Evolutionary conservation across 31 red algal genomes (phyloP), one percentile per base, ranked within the genome.

Genomic region (Asparagopsis taxiformis): DNA sequence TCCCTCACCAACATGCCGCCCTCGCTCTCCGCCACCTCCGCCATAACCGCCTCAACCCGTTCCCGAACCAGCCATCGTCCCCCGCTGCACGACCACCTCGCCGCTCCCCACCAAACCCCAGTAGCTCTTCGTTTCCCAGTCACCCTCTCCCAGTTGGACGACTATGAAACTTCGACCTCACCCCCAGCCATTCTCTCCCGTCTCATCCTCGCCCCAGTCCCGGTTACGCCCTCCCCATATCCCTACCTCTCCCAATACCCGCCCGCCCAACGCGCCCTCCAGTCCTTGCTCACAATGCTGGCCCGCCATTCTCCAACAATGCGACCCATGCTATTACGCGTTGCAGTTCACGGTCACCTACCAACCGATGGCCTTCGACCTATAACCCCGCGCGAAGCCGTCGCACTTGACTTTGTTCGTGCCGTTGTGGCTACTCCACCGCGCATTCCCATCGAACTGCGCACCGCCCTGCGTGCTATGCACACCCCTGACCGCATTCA

Each of bases 351-450:
- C 25, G 49, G 49, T 11, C 68, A 72, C 7, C 4, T 30, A 34
- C 31, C 68, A 56, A 39, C 51, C 8, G 0, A 0, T 15, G 29
- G 17, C 28, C 13, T n/a, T 51, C 32, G 25, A 35, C 10, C n/a
- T 51, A 31, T 34, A 41, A 20, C 68, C 13, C 1, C 68, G 26
- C 51, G 55, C 50, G 68, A 72, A 29, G 68, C 68, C 51, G 68
- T 72, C 51, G 68, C 68, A 6, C 68, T 72, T 43, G 36, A 72
- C 68, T 72, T 72, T 43, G 68, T 72, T 28, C 51, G 68, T 2
- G 68, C 68, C 11, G 68, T 72, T 21, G 68, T 59, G 1, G 31
- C 52, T 2, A 55, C 49, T 5, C 68, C 68, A 31, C 68, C 68
- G 31, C 48, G 68, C n/a, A 59, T 72, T 24, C 68, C 68, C 26